Conservation (phyloP, 371 early-diverging fungal genomes). For the Mortierella sp. region DNA sequence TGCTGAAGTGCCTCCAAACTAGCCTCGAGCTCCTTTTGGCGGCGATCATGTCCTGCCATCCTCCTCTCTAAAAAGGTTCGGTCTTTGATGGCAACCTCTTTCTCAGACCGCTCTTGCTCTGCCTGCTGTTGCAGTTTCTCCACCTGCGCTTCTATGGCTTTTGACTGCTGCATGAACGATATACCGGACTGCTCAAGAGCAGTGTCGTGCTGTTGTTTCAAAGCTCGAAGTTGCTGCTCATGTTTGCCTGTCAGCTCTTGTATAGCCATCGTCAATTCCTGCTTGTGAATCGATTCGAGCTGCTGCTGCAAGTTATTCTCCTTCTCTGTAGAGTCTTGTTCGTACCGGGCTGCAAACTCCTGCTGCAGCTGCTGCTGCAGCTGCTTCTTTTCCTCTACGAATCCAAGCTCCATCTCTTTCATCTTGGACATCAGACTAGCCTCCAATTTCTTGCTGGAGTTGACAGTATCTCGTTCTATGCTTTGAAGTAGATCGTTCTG, state of each 20-base stretch:
- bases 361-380: slow-evolving; percentile 25
- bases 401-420: slow-evolving; percentile 35
- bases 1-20: slow-evolving; percentile 34
- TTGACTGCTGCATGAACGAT: slow-evolving; percentile 9
- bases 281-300: slow-evolving; percentile 46
- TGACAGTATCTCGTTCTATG: slow-evolving; percentile 54
- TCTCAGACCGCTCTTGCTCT: slow-evolving; percentile 43
- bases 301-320: slow-evolving; percentile 40
- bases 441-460: slow-evolving; percentile 40
- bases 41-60: slow-evolving; percentile 52
- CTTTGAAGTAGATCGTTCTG: slow-evolving; percentile 53
- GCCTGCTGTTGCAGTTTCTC: slow-evolving; percentile 35
- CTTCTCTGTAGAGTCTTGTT: slow-evolving; percentile 29
- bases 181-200: slow-evolving; percentile 12
- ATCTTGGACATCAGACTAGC: slow-evolving; percentile 23
- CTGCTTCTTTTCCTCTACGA: slow-evolving; percentile 31
- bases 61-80: slow-evolving; percentile 43
- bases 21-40: slow-evolving; percentile 44
- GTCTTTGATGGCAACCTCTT: slow-evolving; percentile 51
- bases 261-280: slow-evolving; percentile 31
- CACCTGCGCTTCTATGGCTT: slow-evolving; percentile 32
- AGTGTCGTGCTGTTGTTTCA: slow-evolving; percentile 30
- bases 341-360: slow-evolving; percentile 19
- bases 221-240: slow-evolving; percentile 34
- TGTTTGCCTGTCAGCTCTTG: slow-evolving; percentile 24